Evolutionary conservation across 23 red algal genomes (phyloP), one percentile per base, ranked within the genome.

Genomic region (Gracilaria domingensis): DNA sequence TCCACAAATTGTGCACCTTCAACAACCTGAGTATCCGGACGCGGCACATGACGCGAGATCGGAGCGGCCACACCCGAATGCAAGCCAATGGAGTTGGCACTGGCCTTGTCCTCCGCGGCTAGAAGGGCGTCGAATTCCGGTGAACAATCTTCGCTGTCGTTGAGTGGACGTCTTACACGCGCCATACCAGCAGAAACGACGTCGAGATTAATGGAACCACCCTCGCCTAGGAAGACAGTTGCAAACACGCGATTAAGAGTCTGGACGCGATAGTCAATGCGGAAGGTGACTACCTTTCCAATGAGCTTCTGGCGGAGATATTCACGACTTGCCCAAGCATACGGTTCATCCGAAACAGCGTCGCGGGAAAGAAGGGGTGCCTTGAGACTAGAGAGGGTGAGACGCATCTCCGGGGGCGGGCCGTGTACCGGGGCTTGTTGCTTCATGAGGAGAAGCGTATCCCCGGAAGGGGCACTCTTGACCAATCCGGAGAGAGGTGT

Each of bases 361-460:
- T 94, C 83, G 35, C 82, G 69, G 55, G 87, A 81, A 38, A 96
- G 83, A 44, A 76, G 66, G 1, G 95, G 95, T 12, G 89, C 95
- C 38, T 78, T 64, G 24, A 97, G 40, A 42, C 89, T 93, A 13
- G 89, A 75, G 13, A 97, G 89, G 47, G 89, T 74, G 54, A 97
- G 61, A 44, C 95, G 85, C 47, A 97, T 66, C 91, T 97, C 89
- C 7, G 95, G 95, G 80, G 95, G 95, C 21, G 95, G 95, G 30
- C 89, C 95, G 55, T 80, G 59, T 32, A 76, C 73, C 2, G 86
- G 72, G 20, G 89, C 57, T 28, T 47, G 66, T 25, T 89, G 65
- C 35, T 93, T 92, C 83, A 96, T 83, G 44, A 97, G 79, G 45
- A 93, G 80, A 61, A 97, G 54, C 12, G 95, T 97, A 75, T 97